Evolutionary conservation across 2,329 filamentous ascomycete species (phyloP).

Genomic region (Scedosporium aurantiacum): DNA sequence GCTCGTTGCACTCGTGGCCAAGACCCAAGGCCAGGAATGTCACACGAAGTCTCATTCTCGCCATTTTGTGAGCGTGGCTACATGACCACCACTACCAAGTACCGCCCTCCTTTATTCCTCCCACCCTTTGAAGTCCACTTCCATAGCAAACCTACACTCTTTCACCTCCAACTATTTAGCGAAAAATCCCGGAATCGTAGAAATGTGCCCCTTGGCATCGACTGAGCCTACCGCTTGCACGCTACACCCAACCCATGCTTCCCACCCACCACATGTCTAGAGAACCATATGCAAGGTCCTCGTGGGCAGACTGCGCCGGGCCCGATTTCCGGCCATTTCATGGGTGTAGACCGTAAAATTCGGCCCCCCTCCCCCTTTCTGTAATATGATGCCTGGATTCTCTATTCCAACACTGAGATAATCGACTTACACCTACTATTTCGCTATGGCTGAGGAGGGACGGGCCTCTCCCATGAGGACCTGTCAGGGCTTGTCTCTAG

Average conservation of each 20-base stretch:
- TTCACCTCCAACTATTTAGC: neutral
- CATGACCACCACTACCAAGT: neutral
- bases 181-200: neutral
- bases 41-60: slow-evolving; percentile 5
- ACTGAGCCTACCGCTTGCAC: neutral
- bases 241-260: neutral
- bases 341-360: neutral
- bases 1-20: neutral
- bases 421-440: neutral
- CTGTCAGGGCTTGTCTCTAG: neutral
- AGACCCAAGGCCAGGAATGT: neutral
- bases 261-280: neutral
- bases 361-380: neutral
- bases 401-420: neutral
- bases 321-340: neutral
- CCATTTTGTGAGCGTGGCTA: slow-evolving; percentile 5
- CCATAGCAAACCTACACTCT: neutral
- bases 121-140: neutral
- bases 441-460: neutral
- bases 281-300: neutral
- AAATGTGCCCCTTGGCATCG: neutral
- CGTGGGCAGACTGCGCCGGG: neutral
- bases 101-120: neutral
- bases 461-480: neutral
- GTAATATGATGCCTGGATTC: neutral